phyloP scores from a whole-genome alignment of 1,284 basidiomycete genomes.

The Butyriboletus appendiculatus region DNA sequence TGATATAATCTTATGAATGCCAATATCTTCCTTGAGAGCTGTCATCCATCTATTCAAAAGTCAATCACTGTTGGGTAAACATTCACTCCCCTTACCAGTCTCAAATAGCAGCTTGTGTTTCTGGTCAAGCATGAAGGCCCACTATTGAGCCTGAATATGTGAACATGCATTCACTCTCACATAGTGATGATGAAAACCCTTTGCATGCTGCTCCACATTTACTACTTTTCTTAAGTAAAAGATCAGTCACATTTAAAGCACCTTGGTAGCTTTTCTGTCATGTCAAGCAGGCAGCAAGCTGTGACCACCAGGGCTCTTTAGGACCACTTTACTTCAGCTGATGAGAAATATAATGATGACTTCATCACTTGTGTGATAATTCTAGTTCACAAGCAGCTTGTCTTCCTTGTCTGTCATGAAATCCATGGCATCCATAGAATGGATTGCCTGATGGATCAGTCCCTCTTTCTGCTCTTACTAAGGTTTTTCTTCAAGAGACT shows the following conservation, averaged over 20 bases:
- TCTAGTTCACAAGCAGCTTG: not conserved
- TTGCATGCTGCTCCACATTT: not conserved
- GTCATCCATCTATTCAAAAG: slow-evolving; percentile 3
- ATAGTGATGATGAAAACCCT: not conserved
- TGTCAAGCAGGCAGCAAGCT: not conserved
- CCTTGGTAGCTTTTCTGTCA: not conserved
- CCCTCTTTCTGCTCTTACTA: not conserved
- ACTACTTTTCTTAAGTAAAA: slow-evolving; percentile 4
- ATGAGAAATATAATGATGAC: not conserved
- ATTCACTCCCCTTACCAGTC: not conserved
- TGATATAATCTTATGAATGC: slow-evolving; percentile 1
- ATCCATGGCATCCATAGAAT: not conserved
- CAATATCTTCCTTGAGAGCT: slow-evolving; percentile 4
- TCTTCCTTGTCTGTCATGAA: not conserved
- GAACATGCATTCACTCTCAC: not conserved
- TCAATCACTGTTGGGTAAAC: not conserved
- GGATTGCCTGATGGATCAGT: not conserved
- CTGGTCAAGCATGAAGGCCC: not conserved
- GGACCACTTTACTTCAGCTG: not conserved
- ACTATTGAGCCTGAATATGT: not conserved
- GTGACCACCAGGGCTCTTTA: not conserved
- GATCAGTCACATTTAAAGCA: not conserved
- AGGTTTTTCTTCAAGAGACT: not conserved
- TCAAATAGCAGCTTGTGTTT: not conserved
- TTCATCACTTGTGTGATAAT: not conserved